Conservation (phyloP, 2,329 filamentous ascomycete species). For the Chrysoporthe austroafricana region DNA sequence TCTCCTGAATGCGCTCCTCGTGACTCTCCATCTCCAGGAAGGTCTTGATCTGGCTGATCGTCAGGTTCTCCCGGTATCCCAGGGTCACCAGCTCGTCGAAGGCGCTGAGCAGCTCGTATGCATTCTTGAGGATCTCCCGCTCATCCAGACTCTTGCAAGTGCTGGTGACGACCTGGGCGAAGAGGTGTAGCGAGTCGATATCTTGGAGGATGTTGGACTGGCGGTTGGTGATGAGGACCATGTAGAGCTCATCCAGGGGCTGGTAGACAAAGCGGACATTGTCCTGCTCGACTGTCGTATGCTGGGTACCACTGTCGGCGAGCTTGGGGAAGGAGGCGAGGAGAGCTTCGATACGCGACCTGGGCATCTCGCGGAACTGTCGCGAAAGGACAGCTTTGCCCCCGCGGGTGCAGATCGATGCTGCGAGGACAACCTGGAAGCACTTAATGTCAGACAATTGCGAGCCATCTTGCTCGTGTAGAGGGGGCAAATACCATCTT, state of each 20-base stretch:
- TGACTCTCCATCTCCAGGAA: constrained; percentile 99
- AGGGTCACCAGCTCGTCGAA: constrained; percentile 97
- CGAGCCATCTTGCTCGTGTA: not conserved
- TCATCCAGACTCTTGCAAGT: constrained; percentile 97
- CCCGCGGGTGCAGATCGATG: constrained; percentile 97
- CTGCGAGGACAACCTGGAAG: constrained; percentile 89
- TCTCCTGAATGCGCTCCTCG: constrained; percentile 98
- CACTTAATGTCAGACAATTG: constrained; percentile 16
- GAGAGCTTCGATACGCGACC: constrained; percentile 93
- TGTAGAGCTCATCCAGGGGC: constrained; percentile 98
- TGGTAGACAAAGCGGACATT: constrained; percentile 99
- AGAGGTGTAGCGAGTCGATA: constrained; percentile 96
- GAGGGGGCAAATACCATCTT: constrained; percentile 44
- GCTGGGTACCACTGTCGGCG: constrained; percentile 92
- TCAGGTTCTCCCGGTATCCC: constrained; percentile 95
- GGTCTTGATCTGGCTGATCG: constrained; percentile 96
- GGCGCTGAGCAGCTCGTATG: constrained; percentile 92
- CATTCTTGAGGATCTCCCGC: constrained; percentile 91
- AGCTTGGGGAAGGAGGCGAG: constrained; percentile 98
- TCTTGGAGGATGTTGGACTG: constrained; percentile 99
- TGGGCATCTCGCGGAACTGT: constrained; percentile 96
- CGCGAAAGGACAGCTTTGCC: constrained; percentile 98
- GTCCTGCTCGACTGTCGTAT: constrained; percentile 98
- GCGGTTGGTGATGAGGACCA: constrained; percentile 98
- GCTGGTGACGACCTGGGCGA: constrained; percentile 94